phyloP scores from a whole-genome alignment of 495 filamentous ascomycete species.

The Tuber aestivum region DNA sequence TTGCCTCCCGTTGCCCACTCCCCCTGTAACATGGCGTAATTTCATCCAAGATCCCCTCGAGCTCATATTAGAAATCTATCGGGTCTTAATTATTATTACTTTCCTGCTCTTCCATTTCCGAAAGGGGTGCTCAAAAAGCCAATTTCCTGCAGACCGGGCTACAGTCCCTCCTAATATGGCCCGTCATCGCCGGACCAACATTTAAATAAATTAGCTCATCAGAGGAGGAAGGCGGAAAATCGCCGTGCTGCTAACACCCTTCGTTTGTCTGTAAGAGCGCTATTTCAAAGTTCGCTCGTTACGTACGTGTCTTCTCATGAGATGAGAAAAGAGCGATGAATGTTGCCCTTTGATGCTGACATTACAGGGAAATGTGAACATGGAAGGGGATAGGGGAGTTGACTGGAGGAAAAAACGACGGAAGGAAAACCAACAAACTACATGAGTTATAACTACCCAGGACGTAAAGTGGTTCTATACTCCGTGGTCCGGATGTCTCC shows the following conservation, averaged over 20 bases:
- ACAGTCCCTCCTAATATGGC: neutral
- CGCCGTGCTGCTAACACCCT: neutral
- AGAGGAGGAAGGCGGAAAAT: slow-evolving; percentile 4
- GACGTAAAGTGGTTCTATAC: neutral
- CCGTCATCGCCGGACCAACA: slow-evolving; percentile 18
- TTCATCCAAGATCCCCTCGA: neutral
- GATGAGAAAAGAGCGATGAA: neutral
- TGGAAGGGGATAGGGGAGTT: neutral
- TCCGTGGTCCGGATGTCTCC: neutral
- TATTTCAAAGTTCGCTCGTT: neutral
- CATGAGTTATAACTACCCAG: neutral
- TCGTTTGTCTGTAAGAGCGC: neutral
- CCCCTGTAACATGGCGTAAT: neutral
- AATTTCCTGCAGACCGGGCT: slow-evolving; percentile 19
- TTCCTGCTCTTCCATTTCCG: neutral
- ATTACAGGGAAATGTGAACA: neutral
- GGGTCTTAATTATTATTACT: neutral
- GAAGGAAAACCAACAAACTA: neutral
- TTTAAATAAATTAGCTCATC: slow-evolving; percentile 31
- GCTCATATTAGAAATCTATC: neutral
- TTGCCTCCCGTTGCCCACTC: neutral
- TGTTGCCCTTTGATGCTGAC: neutral
- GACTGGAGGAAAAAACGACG: neutral
- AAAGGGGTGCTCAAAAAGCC: neutral
- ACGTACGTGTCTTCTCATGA: slow-evolving; percentile 1